Evolutionary conservation across 2,329 filamentous ascomycete genomes (phyloP).

Genomic region (Cladosporium sp.): DNA sequence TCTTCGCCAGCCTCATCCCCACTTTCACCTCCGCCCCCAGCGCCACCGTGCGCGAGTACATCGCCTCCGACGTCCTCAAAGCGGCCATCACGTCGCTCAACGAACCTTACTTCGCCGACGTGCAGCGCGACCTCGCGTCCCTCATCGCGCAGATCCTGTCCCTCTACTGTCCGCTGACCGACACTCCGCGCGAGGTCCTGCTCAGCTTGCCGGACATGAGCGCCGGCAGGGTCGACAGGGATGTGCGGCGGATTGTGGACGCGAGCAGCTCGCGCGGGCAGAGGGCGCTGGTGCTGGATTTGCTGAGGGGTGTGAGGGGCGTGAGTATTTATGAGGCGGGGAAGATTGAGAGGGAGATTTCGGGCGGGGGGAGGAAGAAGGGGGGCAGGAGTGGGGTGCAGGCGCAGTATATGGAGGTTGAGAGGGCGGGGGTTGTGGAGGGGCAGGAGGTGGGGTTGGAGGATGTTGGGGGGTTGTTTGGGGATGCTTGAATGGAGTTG

Average conservation of each 20-base stretch:
- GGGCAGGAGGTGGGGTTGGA: constrained; percentile 37
- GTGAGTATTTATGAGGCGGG: constrained; percentile 92
- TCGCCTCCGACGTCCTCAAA: constrained; percentile 80
- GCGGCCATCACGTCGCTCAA: constrained; percentile 86
- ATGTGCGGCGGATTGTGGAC: constrained; percentile 33
- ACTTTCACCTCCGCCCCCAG: constrained; percentile 59
- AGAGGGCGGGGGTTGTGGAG: constrained; percentile 28
- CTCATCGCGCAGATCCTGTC: constrained; percentile 81
- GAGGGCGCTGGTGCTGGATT: constrained; percentile 71
- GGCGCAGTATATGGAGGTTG: constrained; percentile 38
- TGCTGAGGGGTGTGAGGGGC: constrained; percentile 80
- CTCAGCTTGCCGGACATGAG: constrained; percentile 72
- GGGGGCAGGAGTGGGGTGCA: constrained; percentile 24
- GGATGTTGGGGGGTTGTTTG: constrained; percentile 42
- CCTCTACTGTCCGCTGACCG: constrained; percentile 63
- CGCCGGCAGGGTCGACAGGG: constrained; percentile 56
- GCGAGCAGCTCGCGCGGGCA: constrained; percentile 61
- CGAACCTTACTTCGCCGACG: constrained; percentile 93
- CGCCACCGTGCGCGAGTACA: constrained; percentile 75
- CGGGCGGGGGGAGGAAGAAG: constrained; percentile 8
- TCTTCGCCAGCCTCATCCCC: constrained; percentile 78
- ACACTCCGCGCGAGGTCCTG: constrained; percentile 69
- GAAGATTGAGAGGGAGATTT: constrained; percentile 52
- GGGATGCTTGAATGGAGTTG: constrained; percentile 15
- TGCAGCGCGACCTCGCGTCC: constrained; percentile 84